Evolutionary conservation across 768 basidiomycete species (phyloP).

Genomic region (Termitomyces sp.): DNA sequence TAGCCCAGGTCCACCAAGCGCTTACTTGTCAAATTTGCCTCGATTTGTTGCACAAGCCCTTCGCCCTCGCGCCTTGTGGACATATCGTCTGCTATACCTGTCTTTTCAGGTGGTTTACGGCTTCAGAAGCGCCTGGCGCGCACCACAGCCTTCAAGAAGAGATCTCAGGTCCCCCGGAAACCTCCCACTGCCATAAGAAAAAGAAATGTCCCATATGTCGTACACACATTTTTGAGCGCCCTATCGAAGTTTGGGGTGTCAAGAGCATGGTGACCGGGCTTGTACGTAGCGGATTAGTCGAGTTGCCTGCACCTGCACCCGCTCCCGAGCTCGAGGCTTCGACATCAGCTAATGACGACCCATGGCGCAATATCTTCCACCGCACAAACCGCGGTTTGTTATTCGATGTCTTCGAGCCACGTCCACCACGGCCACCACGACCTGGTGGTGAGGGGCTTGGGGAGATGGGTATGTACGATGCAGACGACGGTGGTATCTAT

Average conservation of each 20-base stretch:
- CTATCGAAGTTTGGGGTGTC: constrained; percentile 69
- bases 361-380: constrained; percentile 66
- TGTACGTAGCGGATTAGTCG: constrained; percentile 51
- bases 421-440: constrained; percentile 18
- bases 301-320: constrained; percentile 21
- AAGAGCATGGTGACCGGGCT: constrained; percentile 59
- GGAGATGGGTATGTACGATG: constrained; percentile 63
- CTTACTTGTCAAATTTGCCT: constrained; percentile 79
- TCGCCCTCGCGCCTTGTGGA: constrained; percentile 72
- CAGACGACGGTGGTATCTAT: constrained; percentile 74
- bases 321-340: constrained; percentile 13
- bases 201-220: constrained; percentile 81
- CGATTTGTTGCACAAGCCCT: constrained; percentile 70
- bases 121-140: constrained; percentile 23
- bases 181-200: constrained; percentile 44
- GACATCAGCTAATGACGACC: constrained; percentile 38
- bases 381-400: constrained; percentile 19
- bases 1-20: constrained; percentile 56
- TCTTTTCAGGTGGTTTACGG: constrained; percentile 75
- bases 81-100: constrained; percentile 71
- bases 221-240: constrained; percentile 51
- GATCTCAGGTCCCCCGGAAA: constrained; percentile 27
- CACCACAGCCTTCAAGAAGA: constrained; percentile 22
- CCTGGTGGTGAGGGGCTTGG: constrained; percentile 27
- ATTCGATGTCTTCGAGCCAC: constrained; percentile 7